Base-by-base conservation (phyloP, 352 stramenopile species). In the Globisporangium spiculum region DNA sequence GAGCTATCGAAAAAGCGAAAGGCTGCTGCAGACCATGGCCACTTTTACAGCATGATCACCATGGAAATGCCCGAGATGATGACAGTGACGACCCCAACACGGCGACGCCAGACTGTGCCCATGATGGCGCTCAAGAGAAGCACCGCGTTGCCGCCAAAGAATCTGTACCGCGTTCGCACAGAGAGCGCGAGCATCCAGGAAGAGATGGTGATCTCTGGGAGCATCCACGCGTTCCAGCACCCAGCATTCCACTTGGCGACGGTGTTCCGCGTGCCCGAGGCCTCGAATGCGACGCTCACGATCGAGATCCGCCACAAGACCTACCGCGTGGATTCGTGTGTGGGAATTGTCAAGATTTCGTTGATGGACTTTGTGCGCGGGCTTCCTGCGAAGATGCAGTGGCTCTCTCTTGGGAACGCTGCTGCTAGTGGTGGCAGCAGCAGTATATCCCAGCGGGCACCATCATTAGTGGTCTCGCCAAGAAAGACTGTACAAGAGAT, bases 341-440 rank as follows among this genome's bases (percentile, higher is more conserved):
- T 81, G 1, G 84, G 81, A 54, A 58, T 78, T 24, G 67, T 66
- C 7, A 72, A 34, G 4, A 32, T 90, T 20, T 71, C 78, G 0
- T 34, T 92, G 1, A 62, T 87, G 58, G 76, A 88, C 18, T 69
- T 92, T 36, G 73, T 92, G 9, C 80, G 81, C 56, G 84, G 84
- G 0, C 74, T 90, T 60, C 84, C 84, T 12, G 76, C 81, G 1
- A 92, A 90, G 54, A 69, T 88, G 62, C 80, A 84, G 63, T 92
- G 84, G 84, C 57, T 89, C 1, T 32, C 75, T 22, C 74, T 92
- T 20, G 38, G 72, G 4, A 54, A 69, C 44, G 9, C 69, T 41
- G 26, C 52, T 57, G 22, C 22, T 20, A 34, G 14, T 38, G 18
- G 12, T n/a, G 14, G 38, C 12, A 48, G 2, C 12, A 46, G 14